Evolutionary conservation across 1,284 basidiomycete genomes (phyloP).

Genomic region (Caloboletus inedulis): DNA sequence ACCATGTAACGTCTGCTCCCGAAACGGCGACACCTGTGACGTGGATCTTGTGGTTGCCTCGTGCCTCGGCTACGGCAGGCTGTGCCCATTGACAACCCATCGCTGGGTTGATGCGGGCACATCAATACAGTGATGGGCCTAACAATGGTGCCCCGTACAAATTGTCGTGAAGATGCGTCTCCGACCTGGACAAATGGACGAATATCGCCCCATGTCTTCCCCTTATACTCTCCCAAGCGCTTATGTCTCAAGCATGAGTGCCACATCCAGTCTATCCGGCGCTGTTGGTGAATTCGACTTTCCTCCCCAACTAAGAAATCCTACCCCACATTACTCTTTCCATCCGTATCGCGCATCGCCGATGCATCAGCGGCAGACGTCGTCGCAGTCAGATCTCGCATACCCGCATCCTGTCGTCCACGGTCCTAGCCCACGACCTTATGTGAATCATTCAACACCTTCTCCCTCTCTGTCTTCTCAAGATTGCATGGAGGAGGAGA

Average conservation of each 20-base stretch:
- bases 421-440: constrained; percentile 28
- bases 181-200: constrained; percentile 22
- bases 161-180: constrained; percentile 26
- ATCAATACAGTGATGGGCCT: constrained; percentile 29
- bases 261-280: constrained; percentile 56
- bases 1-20: constrained; percentile 31
- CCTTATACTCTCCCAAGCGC: constrained; percentile 26
- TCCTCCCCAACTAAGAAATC: constrained; percentile 36
- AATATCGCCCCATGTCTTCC: constrained; percentile 29
- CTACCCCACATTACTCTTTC: constrained; percentile 34
- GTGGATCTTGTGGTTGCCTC: constrained; percentile 32
- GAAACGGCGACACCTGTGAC: constrained; percentile 29
- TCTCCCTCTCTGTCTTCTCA: constrained; percentile 27
- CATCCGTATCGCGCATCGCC: constrained; percentile 26
- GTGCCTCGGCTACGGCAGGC: constrained; percentile 30
- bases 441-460: constrained; percentile 20
- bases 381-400: constrained; percentile 24
- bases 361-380: constrained; percentile 31
- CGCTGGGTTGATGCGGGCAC: constrained; percentile 28
- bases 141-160: constrained; percentile 32
- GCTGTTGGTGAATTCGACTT: constrained; percentile 56
- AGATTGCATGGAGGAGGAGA: constrained; percentile 39
- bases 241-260: constrained; percentile 37
- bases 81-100: constrained; percentile 28
- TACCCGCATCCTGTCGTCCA: constrained; percentile 21